Evolutionary conservation across 345 rosid genomes (phyloP).

Genomic region (Pugionium cornutum): DNA sequence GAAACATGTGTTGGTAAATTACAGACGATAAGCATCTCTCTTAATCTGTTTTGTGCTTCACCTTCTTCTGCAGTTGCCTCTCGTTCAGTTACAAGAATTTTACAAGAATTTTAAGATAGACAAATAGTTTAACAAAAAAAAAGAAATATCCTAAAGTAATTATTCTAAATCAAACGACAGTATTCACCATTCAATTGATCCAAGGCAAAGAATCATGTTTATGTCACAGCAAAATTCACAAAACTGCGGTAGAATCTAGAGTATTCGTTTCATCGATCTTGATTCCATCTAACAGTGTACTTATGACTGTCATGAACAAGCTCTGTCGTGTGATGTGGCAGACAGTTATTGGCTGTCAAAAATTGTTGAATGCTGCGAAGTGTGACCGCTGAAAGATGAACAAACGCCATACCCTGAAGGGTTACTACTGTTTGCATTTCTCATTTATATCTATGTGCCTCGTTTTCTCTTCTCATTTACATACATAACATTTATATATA

Average conservation of each 20-base stretch:
- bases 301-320: conserved; percentile 17
- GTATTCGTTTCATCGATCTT: not conserved
- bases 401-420: conserved; percentile 15
- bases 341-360: not conserved
- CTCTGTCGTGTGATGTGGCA: conserved; percentile 25
- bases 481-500: too few species aligned
- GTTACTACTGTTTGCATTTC: conserved; percentile 13
- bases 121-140: too few species aligned
- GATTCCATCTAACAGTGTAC: not conserved
- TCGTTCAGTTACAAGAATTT: too few species aligned
- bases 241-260: not conserved
- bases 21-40: not conserved
- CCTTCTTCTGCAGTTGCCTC: conserved; percentile 3
- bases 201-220: not conserved
- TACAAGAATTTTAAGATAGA: too few species aligned
- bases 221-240: not conserved
- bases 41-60: not conserved
- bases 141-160: too few species aligned
- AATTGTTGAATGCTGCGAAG: conserved; percentile 33
- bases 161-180: too few species aligned
- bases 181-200: not conserved
- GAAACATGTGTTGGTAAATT: not conserved
- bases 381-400: conserved; percentile 36
- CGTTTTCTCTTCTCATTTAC: too few species aligned
- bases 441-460: conserved; percentile 5